These are phyloP conservation scores for Chlamydomonas sp. DNA, from an alignment of 139 green algal genomes.

Conservation along the genomic window DNA sequence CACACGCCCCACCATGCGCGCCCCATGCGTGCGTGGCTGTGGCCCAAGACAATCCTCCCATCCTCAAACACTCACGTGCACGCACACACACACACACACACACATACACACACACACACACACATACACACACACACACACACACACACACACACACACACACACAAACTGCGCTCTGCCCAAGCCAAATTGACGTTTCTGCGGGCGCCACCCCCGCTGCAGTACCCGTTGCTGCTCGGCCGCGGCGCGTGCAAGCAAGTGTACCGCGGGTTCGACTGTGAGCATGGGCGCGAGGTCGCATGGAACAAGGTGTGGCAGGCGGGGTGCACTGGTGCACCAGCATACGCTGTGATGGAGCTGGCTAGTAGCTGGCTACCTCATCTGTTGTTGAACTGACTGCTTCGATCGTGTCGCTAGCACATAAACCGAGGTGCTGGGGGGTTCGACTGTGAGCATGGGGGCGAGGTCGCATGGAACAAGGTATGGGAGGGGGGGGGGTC, in stretches of 20 bases:
- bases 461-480: conserved; percentile 92
- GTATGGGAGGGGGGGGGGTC: conserved; percentile 36
- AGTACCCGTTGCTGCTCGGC: conserved; percentile 21
- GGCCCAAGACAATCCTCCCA: too few species aligned
- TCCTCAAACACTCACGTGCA: too few species aligned
- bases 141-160: not conserved
- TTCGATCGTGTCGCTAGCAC: too few species aligned
- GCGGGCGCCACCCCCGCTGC: not conserved
- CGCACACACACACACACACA: too few species aligned
- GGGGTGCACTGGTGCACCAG: not conserved
- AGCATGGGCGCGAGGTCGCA: conserved; percentile 59
- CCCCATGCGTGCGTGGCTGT: too few species aligned
- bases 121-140: not conserved
- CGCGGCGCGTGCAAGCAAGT: conserved; percentile 26
- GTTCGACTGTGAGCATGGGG: conserved; percentile 20
- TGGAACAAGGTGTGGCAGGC: conserved; percentile 85
- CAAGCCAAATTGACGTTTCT: not conserved
- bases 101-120: not conserved
- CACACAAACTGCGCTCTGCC: not conserved
- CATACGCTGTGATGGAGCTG: not conserved
- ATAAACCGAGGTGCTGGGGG: too few species aligned
- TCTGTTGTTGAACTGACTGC: not conserved
- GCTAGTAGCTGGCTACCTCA: not conserved
- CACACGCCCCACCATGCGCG: too few species aligned
- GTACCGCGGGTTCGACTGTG: conserved; percentile 23